Conservation (phyloP, 805 yeast species). For the Barnettozyma salicaria region DNA sequence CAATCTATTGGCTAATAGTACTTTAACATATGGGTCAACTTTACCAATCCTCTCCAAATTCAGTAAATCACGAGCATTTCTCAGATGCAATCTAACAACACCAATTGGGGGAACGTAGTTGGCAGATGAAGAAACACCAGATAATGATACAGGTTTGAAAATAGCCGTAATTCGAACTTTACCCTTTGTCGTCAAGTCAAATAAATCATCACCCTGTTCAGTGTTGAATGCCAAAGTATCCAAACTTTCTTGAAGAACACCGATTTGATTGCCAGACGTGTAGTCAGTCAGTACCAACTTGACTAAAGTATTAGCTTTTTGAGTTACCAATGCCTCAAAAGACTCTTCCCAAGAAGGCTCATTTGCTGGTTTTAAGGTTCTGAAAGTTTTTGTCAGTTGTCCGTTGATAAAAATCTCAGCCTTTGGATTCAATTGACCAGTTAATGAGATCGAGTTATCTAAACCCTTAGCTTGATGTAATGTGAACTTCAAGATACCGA, state of each 20-base stretch:
- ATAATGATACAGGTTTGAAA: constrained; percentile 67
- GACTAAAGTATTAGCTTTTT: constrained; percentile 51
- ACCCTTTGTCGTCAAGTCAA: constrained; percentile 48
- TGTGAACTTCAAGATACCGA: constrained; percentile 63
- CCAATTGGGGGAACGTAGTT: constrained; percentile 59
- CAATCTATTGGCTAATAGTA: constrained; percentile 51
- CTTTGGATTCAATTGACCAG: constrained; percentile 47
- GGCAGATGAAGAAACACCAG: constrained; percentile 41
- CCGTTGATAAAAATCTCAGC: constrained; percentile 61
- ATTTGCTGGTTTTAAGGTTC: constrained; percentile 60
- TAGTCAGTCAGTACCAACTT: constrained; percentile 58
- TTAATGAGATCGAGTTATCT: constrained; percentile 45
- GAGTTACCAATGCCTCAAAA: constrained; percentile 54
- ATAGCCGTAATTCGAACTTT: constrained; percentile 46
- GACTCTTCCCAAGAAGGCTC: constrained; percentile 69
- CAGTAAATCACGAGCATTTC: constrained; percentile 46
- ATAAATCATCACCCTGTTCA: constrained; percentile 41
- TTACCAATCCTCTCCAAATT: constrained; percentile 62
- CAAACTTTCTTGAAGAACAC: constrained; percentile 44
- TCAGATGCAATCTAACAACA: constrained; percentile 52
- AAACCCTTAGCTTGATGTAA: constrained; percentile 56
- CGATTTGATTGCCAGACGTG: constrained; percentile 45
- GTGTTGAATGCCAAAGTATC: constrained; percentile 38
- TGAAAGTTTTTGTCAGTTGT: constrained; percentile 47
- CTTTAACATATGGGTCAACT: constrained; percentile 68